A percentile compares a stretch with the other conserved stretches of the same genome.
Conservation (phyloP, 106 monocot species). For the Phalaenopsis equestris region DNA sequence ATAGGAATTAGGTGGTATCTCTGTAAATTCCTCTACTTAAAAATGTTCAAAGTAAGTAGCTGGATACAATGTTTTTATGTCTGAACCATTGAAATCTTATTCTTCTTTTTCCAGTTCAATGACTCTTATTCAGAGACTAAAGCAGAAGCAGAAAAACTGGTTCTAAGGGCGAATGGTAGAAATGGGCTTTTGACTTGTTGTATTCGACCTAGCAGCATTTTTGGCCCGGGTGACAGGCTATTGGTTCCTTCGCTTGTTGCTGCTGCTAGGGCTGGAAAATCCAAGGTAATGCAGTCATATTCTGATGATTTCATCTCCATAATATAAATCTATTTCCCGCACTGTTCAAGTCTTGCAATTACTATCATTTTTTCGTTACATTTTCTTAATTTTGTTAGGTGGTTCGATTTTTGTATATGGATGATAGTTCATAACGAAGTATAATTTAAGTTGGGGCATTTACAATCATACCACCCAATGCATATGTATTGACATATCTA, state of each 20-base stretch:
- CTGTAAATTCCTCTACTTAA: no score
- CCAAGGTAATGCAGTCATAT: constrained; percentile 44
- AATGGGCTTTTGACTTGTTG: constrained; percentile 84
- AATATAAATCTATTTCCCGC: neutral
- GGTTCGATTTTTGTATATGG: neutral
- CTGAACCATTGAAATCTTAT: neutral
- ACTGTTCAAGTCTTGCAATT: neutral
- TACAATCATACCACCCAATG: no score
- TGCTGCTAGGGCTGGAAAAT: constrained; percentile 91
- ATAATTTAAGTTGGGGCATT: neutral
- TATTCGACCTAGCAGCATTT: constrained; percentile 97
- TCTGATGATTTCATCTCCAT: neutral
- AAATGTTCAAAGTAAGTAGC: neutral
- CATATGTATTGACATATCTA: no score
- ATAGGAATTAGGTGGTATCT: no score
- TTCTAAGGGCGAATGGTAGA: constrained; percentile 77
- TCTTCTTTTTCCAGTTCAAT: constrained; percentile 60
- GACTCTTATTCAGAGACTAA: constrained; percentile 98
- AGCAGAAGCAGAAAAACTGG: constrained; percentile 86
- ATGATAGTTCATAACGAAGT: neutral
- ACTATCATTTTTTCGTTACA: neutral
- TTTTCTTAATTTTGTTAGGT: neutral
- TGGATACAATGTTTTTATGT: neutral
- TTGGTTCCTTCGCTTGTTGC: constrained; percentile 76
- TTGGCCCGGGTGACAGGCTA: constrained; percentile 92